These are phyloP conservation scores for Phytophthora podocarpi DNA, from an alignment of 352 stramenopile species.

Conservation along the genomic window DNA sequence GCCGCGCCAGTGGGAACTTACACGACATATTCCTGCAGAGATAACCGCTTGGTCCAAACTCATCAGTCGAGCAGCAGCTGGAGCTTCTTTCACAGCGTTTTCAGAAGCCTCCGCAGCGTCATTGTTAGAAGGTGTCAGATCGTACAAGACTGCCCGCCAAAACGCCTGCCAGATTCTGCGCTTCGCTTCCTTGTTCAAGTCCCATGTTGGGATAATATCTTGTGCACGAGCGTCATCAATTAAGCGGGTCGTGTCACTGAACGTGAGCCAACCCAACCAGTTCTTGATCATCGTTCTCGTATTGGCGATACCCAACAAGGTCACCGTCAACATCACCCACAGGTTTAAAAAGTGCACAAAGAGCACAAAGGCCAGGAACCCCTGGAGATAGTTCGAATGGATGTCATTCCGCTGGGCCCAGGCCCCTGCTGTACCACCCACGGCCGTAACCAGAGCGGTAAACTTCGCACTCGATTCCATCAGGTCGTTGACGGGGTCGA, in stretches of 20 bases:
- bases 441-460: slow-evolving; percentile 32
- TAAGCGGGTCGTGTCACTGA: slow-evolving; percentile 42
- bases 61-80: slow-evolving; percentile 16
- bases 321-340: slow-evolving; percentile 38
- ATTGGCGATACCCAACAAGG: slow-evolving; percentile 36
- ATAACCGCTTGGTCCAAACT: slow-evolving; percentile 35
- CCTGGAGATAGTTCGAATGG: slow-evolving; percentile 3
- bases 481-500: slow-evolving; percentile 45
- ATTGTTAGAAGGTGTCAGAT: slow-evolving; percentile 16
- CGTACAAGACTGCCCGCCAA: slow-evolving; percentile 44
- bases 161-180: slow-evolving; percentile 55
- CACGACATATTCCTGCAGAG: slow-evolving; percentile 34
- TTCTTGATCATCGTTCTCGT: slow-evolving; percentile 43
- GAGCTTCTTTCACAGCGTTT: background rate
- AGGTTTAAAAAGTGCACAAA: slow-evolving; percentile 45
- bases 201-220: slow-evolving; percentile 40
- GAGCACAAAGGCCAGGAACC: slow-evolving; percentile 31
- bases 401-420: slow-evolving; percentile 9
- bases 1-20: slow-evolving; percentile 44
- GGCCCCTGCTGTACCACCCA: slow-evolving; percentile 30
- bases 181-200: slow-evolving; percentile 48
- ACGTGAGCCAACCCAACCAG: slow-evolving; percentile 39
- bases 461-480: slow-evolving; percentile 50
- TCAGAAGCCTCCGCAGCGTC: background rate
- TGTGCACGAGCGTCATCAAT: slow-evolving; percentile 29